Conservation (phyloP, 768 basidiomycete genomes). For the Suillus spraguei region DNA sequence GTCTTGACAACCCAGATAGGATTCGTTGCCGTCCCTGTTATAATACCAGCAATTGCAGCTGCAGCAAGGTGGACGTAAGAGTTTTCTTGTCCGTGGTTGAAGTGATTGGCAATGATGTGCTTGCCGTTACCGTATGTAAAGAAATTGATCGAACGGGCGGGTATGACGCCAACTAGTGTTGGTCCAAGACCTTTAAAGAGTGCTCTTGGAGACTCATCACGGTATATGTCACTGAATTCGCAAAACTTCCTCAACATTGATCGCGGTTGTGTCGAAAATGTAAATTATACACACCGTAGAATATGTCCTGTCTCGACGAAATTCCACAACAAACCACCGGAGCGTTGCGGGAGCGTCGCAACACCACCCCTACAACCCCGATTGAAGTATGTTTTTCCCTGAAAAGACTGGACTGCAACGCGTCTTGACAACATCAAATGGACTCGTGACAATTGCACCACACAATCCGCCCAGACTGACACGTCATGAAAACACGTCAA, state of each 20-base stretch:
- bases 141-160: conserved; percentile 96
- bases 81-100: conserved; percentile 80
- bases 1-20: conserved; percentile 99
- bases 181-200: conserved; percentile 95
- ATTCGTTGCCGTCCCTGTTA: conserved; percentile 90
- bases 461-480: conserved; percentile 93
- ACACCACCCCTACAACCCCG: conserved; percentile 37
- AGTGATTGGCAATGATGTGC: conserved; percentile 79
- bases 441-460: conserved; percentile 94
- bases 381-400: conserved; percentile 42
- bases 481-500: conserved; percentile 1
- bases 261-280: background rate
- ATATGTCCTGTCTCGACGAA: conserved; percentile 95
- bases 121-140: conserved; percentile 98
- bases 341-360: conserved; percentile 34
- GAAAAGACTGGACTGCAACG: conserved; percentile 89
- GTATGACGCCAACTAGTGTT: conserved; percentile 91
- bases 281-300: conserved; percentile 56
- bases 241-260: background rate
- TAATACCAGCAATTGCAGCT: conserved; percentile 84
- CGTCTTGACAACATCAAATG: conserved; percentile 98
- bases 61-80: conserved; percentile 83
- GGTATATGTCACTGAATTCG: conserved; percentile 76
- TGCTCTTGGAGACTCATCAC: conserved; percentile 84
- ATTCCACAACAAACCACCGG: conserved; percentile 74